Base-by-base conservation (phyloP, 768 basidiomycete genomes). In the Leccinum fibrillosum region DNA sequence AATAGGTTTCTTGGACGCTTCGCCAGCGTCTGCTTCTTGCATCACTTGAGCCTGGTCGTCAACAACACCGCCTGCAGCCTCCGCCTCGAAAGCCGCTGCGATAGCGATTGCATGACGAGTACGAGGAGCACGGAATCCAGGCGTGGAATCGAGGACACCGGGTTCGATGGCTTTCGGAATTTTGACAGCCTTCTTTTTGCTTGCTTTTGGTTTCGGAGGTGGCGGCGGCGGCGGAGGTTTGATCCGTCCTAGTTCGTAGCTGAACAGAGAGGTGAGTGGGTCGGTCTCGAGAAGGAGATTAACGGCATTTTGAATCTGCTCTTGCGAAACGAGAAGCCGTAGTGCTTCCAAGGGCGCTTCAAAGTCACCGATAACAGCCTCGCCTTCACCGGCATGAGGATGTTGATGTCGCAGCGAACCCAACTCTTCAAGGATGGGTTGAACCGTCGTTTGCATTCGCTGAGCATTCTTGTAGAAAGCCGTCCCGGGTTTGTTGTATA, bases 401-500 rank as follows among this genome's bases (percentile, higher is more conserved):
- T 73, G 66, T 35, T 53, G 57, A 11, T 62, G 8, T 21, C 66
- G 53, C 4, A 68, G 56, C 2, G 69, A 53, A 8, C 49, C 32
- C 49, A 74, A 52, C 9, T 73, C 72, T 42, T 65, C 60, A 28
- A 75, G 67, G 51, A 83, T 69, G 1, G 77, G 75, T 21, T 69
- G 68, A 35, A 77, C 67, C 37, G 67, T 69, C 2, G 69, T 74
- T 66, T 83, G 81, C 59, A 97, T 84, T 42, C 83, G 76, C 15
- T 78, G 71, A 0, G 96, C 94, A 5, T 81, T 74, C 65, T 84
- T 88, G 75, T 91, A 83, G 68, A 86, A 86, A 0, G 79, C 62
- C 0, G 89, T 86, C n/a, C 85, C 88, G 0, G 82, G 74, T 61
- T 85, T 83, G 71, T 99, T 98, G 73, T 98, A 99, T 7, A 83